Percentiles rank a stretch among this genome's conserved stretches.
phyloP scores from a whole-genome alignment of 1,284 basidiomycete species.

The Austropuccinia psidii region DNA sequence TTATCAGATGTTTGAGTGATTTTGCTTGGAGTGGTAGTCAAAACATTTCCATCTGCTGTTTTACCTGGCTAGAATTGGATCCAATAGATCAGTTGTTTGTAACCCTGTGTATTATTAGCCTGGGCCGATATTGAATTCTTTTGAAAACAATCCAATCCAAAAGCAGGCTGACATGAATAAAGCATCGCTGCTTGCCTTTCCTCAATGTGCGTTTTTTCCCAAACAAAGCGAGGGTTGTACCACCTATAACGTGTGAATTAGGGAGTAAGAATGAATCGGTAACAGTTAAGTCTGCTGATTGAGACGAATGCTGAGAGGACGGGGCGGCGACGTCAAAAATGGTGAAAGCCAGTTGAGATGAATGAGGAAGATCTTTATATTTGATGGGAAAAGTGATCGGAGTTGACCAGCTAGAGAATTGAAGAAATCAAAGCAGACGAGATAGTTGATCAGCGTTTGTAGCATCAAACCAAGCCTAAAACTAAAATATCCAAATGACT shows the following conservation, averaged over 20 bases:
- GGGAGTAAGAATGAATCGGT: constrained; percentile 29
- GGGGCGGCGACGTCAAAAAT: constrained; percentile 83
- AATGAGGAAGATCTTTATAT: constrained; percentile 80
- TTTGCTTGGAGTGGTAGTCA: constrained; percentile 23
- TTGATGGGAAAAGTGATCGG: constrained; percentile 81
- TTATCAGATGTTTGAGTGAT: constrained; percentile 1
- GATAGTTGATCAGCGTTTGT: background rate
- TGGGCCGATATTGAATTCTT: constrained; percentile 66
- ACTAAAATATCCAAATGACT: background rate
- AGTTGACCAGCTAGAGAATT: constrained; percentile 74
- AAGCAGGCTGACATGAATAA: constrained; percentile 53
- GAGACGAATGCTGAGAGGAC: constrained; percentile 71
- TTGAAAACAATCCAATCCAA: constrained; percentile 73
- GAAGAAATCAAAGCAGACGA: constrained; percentile 16
- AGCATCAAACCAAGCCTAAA: too few species aligned
- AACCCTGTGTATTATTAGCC: background rate
- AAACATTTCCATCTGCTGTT: constrained; percentile 39
- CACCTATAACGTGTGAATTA: constrained; percentile 29
- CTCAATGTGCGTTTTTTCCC: constrained; percentile 65
- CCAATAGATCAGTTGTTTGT: background rate
- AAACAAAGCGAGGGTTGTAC: constrained; percentile 22
- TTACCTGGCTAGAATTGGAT: constrained; percentile 37
- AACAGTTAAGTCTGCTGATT: background rate
- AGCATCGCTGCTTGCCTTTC: constrained; percentile 79
- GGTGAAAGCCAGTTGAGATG: constrained; percentile 82